Evolutionary conservation across 441 rosid genomes (phyloP), one percentile per base, ranked within the genome.

Genomic region (Pelargonium cotyledonis): DNA sequence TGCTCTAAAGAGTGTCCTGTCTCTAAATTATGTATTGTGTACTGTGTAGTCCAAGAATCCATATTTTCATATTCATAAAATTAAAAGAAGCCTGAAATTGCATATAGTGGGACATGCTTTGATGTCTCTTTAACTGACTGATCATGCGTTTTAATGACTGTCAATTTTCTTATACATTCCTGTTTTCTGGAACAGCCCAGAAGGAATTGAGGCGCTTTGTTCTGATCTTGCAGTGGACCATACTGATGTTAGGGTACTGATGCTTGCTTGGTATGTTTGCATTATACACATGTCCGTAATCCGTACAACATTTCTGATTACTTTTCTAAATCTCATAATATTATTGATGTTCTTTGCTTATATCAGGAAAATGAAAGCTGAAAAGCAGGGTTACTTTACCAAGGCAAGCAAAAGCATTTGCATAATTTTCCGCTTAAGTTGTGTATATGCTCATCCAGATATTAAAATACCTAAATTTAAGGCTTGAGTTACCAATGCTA

Each of bases 361-460:
- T 63, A 46, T 73, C 74, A 81, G 89, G 89, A 85, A 85, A 68
- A 60, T 85, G 81, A 78, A 82, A 76, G 86, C 88, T 57, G 72
- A 78, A 68, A 81, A 53, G 77, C 85, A 79, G 72, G 88, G 88
- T 11, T 82, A 84, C 74, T 86, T 84, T 66, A 82, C 86, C 8
- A 68, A n/a, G 81, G 86, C 84, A 76, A 51, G 75, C 55, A 47
- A 40, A 47, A 57, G 23, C n/a, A 41, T 23, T 31, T 57, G 35
- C 11, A 65, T 68, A 21, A 53, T 43, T 38, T 63, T 35, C 61
- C 19, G 23, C 1, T 16, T 16, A 49, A 2, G 5, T 49, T 14
- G 18, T 18, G 23, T 55, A 10, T 18, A 55, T 55, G 61, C 26
- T 6, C 26, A 55, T 55, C 61, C 18, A 23, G 61, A 55, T 55